A percentile compares a stretch with the other conserved stretches of the same genome.
phyloP scores from a whole-genome alignment of 345 rosid species.

The Hypericum androsaemum region DNA sequence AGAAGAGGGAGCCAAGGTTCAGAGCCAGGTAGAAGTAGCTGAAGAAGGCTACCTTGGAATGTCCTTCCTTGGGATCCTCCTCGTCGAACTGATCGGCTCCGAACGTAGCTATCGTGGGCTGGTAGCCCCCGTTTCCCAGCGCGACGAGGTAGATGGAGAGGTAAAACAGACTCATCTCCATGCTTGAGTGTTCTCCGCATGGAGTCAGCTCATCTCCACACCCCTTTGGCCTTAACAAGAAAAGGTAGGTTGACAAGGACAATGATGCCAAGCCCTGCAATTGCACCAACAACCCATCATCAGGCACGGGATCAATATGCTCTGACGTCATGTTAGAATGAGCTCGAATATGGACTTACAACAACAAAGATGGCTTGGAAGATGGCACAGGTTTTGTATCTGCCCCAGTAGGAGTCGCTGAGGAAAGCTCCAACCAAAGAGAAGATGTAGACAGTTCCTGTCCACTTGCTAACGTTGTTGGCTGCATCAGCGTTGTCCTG shows the following conservation, averaged over 20 bases:
- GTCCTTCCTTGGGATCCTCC: constrained; percentile 74
- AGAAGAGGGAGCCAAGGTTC: constrained; percentile 93
- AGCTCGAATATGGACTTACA: constrained; percentile 33
- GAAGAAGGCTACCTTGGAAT: constrained; percentile 78
- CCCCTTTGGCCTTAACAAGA: constrained; percentile 71
- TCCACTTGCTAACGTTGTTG: constrained; percentile 98
- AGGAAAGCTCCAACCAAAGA: constrained; percentile 95
- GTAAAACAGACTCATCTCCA: constrained; percentile 65
- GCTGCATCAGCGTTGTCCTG: constrained; percentile 97
- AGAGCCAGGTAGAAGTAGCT: constrained; percentile 94
- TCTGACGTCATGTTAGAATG: too few relatives aligned
- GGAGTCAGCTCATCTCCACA: constrained; percentile 63
- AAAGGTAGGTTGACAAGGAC: constrained; percentile 64
- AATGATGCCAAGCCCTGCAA: constrained; percentile 68
- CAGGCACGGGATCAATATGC: too few relatives aligned
- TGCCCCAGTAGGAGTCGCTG: constrained; percentile 98
- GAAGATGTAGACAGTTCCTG: constrained; percentile 97
- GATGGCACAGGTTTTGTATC: constrained; percentile 96
- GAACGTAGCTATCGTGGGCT: constrained; percentile 89
- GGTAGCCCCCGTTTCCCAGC: constrained; percentile 93
- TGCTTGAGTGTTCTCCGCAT: constrained; percentile 63
- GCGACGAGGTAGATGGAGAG: constrained; percentile 83
- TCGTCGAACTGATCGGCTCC: constrained; percentile 98
- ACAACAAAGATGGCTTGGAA: constrained; percentile 88
- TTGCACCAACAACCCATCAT: constrained; percentile 5